These are phyloP conservation scores for Leucaena leucocephala DNA, from an alignment of 306 rosid species.

Conservation along the genomic window DNA sequence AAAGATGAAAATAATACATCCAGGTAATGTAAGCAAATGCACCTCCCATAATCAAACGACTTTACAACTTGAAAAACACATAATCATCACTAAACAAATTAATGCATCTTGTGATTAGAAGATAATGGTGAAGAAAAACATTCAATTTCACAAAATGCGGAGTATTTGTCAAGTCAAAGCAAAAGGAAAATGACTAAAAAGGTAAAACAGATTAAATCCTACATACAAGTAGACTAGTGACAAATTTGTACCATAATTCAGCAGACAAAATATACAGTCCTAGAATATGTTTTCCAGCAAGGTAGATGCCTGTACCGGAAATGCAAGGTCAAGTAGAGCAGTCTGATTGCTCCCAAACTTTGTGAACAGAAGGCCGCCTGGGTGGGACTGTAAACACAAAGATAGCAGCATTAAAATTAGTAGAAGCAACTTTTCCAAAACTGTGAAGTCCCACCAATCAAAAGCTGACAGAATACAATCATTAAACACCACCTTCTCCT, in stretches of 20 bases:
- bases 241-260: neutral
- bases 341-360: constrained; percentile 91
- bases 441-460: constrained; percentile 1
- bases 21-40: neutral
- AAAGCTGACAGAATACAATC: constrained; percentile 21
- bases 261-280: constrained; percentile 1
- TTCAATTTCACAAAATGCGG: neutral
- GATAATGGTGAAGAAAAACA: neutral
- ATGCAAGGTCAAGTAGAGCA: constrained; percentile 94
- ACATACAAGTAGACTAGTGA: neutral
- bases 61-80: neutral
- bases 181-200: neutral
- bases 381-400: constrained; percentile 62
- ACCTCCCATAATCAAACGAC: neutral
- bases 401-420: constrained; percentile 29
- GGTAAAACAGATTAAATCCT: neutral
- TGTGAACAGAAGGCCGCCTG: constrained; percentile 84
- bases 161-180: neutral
- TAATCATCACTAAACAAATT: neutral
- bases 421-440: neutral
- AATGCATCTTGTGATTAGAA: neutral
- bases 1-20: neutral
- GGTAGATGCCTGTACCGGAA: constrained; percentile 66
- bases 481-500: constrained; percentile 73
- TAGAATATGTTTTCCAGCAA: neutral